These are phyloP conservation scores for Phalaenopsis aphrodite DNA, from an alignment of 106 monocot species.

Conservation along the genomic window DNA sequence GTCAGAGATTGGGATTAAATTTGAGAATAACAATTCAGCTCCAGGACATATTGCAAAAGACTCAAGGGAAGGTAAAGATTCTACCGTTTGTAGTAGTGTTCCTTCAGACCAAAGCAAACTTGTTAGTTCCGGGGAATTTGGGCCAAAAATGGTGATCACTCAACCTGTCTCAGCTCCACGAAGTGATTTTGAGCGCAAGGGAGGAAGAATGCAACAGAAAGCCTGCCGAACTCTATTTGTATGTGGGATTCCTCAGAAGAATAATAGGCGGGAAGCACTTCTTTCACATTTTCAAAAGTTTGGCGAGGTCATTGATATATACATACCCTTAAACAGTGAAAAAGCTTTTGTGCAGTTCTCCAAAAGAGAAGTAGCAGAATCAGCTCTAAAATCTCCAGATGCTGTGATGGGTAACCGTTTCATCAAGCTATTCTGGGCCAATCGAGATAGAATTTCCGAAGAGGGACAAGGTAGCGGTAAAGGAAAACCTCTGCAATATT, in stretches of 20 bases:
- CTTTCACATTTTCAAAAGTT: conserved; percentile 89
- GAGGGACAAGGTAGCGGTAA: conserved; percentile 21
- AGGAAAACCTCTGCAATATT: conserved; percentile 5
- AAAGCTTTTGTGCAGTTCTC: conserved; percentile 96
- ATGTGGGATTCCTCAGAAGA: conserved; percentile 69
- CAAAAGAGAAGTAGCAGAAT: conserved; percentile 89
- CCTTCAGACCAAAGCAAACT: conserved; percentile 9
- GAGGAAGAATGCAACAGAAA: conserved; percentile 41
- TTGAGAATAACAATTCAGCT: conserved; percentile 13
- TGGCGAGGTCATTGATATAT: conserved; percentile 72
- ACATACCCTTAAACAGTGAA: conserved; percentile 76
- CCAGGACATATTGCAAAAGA: conserved; percentile 23
- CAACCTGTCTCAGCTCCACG: conserved; percentile 14
- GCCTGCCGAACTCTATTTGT: conserved; percentile 81
- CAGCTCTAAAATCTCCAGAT: conserved; percentile 87
- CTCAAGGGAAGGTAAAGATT: conserved; percentile 19
- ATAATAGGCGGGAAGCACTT: conserved; percentile 51
- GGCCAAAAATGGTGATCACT: conserved; percentile 14
- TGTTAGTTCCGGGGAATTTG: conserved; percentile 10
- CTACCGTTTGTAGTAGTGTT: conserved; percentile 11
- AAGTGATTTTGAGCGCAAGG: conserved; percentile 29
- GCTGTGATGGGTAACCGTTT: conserved; percentile 99
- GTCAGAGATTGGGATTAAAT: conserved; percentile 18
- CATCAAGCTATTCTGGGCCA: conserved; percentile 96
- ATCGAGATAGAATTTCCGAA: conserved; percentile 69